phyloP scores from a whole-genome alignment of 768 basidiomycete genomes.

The Kwoniella bestiolae region DNA sequence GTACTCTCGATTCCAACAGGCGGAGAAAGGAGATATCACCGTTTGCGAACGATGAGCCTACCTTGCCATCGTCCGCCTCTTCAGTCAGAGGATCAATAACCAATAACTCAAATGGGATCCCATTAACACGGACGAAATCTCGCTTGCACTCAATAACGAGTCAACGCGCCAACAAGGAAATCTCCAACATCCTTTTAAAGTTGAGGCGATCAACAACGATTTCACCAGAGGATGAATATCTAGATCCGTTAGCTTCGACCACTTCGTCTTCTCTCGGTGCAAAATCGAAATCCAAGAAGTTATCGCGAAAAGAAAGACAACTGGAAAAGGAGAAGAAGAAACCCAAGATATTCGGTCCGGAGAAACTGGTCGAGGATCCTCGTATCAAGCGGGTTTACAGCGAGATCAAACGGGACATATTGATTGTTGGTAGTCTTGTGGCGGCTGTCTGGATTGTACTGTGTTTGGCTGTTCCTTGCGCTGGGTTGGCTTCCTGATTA shows the following conservation, averaged over 20 bases:
- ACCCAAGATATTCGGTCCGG: slow-evolving; percentile 47
- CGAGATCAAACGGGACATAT: slow-evolving; percentile 45
- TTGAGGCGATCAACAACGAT: background rate
- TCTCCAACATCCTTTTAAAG: slow-evolving; percentile 7
- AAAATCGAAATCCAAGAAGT: background rate
- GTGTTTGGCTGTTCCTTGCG: slow-evolving; percentile 48
- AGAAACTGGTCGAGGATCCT: slow-evolving; percentile 46
- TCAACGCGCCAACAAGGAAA: slow-evolving; percentile 19
- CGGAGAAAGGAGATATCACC: slow-evolving; percentile 30
- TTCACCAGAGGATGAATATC: background rate
- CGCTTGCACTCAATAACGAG: slow-evolving; percentile 7
- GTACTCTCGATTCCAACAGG: background rate
- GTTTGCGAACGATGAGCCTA: slow-evolving; percentile 12
- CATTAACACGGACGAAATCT: slow-evolving; percentile 13
- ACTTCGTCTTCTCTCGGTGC: background rate
- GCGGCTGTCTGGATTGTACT: slow-evolving; percentile 35
- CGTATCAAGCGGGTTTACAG: slow-evolving; percentile 34
- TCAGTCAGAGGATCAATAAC: slow-evolving; percentile 8
- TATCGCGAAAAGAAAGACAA: background rate
- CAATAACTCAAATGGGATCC: background rate
- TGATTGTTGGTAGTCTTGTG: slow-evolving; percentile 36
- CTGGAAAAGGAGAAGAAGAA: slow-evolving; percentile 9
- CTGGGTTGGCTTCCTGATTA: slow-evolving; percentile 29
- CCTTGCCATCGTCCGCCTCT: background rate
- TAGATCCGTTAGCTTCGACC: slow-evolving; percentile 5